Evolutionary conservation across 345 rosid genomes (phyloP).

Genomic region (Rhizophora apiculata): DNA sequence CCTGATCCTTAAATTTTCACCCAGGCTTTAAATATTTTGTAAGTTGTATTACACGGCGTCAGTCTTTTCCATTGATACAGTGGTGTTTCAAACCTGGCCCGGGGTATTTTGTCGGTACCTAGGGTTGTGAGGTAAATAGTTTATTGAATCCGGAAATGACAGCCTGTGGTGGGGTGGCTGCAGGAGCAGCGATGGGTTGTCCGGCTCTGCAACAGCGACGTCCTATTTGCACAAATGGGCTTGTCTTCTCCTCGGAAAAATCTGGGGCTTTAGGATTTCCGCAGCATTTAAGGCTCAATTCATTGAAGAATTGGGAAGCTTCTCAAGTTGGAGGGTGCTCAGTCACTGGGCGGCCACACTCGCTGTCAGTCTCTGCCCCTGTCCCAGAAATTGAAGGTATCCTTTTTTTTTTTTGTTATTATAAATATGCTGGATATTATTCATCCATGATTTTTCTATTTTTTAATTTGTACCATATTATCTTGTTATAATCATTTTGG

Average conservation of each 20-base stretch:
- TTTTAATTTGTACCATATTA: too few species aligned
- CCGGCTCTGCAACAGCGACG: slow-evolving; percentile 34
- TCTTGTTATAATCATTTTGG: too few species aligned
- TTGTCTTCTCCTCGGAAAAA: slow-evolving; percentile 28
- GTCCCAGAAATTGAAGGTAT: slow-evolving; percentile 49
- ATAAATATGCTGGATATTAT: neutral
- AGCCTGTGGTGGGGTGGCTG: slow-evolving; percentile 47
- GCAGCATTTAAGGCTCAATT: slow-evolving; percentile 38
- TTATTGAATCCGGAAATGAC: slow-evolving; percentile 30
- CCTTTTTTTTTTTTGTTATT: neutral
- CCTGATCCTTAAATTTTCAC: too few species aligned
- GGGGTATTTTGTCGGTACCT: too few species aligned
- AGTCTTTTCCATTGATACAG: too few species aligned
- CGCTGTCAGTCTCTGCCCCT: slow-evolving; percentile 48
- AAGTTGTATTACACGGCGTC: too few species aligned
- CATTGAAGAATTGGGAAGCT: slow-evolving; percentile 37
- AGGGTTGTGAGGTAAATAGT: too few species aligned
- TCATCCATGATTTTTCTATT: too few species aligned
- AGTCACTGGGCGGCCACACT: slow-evolving; percentile 46
- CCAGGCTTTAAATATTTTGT: too few species aligned
- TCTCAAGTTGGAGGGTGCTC: slow-evolving; percentile 45
- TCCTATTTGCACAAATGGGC: slow-evolving; percentile 38
- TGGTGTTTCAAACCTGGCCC: too few species aligned
- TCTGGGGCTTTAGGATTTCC: slow-evolving; percentile 34
- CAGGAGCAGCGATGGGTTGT: slow-evolving; percentile 41